Evolutionary conservation across 2,329 filamentous ascomycete species (phyloP), one percentile per base, ranked within the genome.

Genomic region (Aphanocladium album): DNA sequence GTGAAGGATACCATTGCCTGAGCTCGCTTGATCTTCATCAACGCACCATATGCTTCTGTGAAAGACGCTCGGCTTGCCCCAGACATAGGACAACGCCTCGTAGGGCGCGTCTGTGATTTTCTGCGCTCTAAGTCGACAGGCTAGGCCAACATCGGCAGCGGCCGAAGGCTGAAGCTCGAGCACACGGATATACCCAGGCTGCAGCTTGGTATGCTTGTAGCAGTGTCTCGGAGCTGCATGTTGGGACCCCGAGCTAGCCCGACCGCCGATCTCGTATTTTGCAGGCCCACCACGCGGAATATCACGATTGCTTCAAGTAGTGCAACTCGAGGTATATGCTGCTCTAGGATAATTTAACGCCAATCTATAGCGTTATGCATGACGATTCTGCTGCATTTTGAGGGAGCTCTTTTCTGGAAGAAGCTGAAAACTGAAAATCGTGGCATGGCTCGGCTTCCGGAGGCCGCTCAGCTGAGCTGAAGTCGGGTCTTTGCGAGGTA

Each of bases 81-180:
- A 63, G 14, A 61, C 58, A 27, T 63, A 63, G 2, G 61, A 63
- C 8, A 63, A 41, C 19, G 61, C 61, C 61, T 61, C 53, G 49
- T 63, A 63, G 4, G 60, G 60, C 16, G 39, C 39, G n/a, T 61
- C 60, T 16, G 27, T 11, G 8, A 61, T 61, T 25, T 21, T 37
- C 19, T 61, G 60, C 16, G 25, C 41, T 27, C 43, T 52, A 5
- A 61, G 54, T 14, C 39, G 46, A 23, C 60, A 61, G n/a, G 46
- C 37, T 3, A 61, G 16, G 5, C 30, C 19, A 2, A n/a, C 16
- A 27, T 53, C 53, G 9, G 47, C 5, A 17, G 35, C 41, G 33
- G 25, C 19, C 9, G 60, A 23, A 25, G 53, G 53, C 14, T 57
- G 60, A 4, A 61, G 19, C 46, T 61, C 60, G 25, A 61, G 53